A percentile compares a stretch with the other conserved stretches of the same genome.
Evolutionary conservation across 2,329 filamentous ascomycete genomes (phyloP).

Genomic region (Fusarium lateritium): DNA sequence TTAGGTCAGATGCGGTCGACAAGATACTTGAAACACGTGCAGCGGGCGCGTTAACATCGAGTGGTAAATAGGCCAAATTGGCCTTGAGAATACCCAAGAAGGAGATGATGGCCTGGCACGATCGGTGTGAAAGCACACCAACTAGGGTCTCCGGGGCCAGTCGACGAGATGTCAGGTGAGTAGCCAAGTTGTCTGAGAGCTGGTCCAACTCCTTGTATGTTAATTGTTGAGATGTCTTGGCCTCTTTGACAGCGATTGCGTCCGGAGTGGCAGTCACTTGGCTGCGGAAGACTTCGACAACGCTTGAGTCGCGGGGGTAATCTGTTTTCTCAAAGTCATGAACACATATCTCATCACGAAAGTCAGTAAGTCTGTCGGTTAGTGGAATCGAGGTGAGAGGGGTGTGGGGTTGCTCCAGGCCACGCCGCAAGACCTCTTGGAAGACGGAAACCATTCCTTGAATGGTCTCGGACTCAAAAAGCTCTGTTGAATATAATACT

Average conservation of each 20-base stretch:
- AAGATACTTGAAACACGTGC: background rate
- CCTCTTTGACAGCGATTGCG: background rate
- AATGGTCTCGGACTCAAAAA: background rate
- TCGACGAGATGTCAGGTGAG: background rate
- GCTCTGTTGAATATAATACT: background rate
- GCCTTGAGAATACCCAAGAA: slow-evolving; percentile 40
- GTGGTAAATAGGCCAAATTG: slow-evolving; percentile 35
- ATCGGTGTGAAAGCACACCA: background rate
- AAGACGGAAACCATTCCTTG: background rate
- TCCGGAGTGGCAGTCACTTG: background rate
- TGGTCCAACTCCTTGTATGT: background rate
- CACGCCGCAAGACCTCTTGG: background rate
- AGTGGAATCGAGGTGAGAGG: background rate
- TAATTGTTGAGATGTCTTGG: background rate
- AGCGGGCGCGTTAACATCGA: slow-evolving; percentile 26
- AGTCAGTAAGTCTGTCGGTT: no score
- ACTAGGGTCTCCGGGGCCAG: slow-evolving; percentile 1
- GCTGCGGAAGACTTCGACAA: background rate
- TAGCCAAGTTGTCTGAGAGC: background rate
- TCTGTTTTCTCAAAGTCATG: background rate
- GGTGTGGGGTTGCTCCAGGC: background rate
- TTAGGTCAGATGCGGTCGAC: background rate
- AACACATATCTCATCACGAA: background rate
- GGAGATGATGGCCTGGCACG: slow-evolving; percentile 23
- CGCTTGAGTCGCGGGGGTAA: background rate